Conservation (phyloP, 148 eudicot genomes). For the Vaccinium myrtillus region DNA sequence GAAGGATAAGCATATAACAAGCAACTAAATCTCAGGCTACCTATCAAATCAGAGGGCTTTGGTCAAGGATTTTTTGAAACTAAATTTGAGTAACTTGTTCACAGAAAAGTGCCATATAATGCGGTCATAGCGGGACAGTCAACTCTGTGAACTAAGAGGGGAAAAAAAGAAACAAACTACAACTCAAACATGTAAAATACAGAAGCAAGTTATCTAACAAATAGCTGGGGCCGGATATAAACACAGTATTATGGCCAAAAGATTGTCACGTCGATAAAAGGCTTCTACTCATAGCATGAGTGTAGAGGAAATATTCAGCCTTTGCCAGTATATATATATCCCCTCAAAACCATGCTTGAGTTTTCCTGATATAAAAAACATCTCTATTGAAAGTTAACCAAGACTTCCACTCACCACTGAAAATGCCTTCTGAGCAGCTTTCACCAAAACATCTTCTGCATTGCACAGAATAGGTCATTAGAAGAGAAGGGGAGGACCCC, state of each 20-base stretch:
- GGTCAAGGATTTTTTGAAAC: not conserved
- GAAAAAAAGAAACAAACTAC: too few species aligned
- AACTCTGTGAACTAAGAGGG: not conserved
- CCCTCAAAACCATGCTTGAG: not conserved
- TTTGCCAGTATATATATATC: not conserved
- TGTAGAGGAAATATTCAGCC: not conserved
- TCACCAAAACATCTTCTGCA: slow-evolving; percentile 50
- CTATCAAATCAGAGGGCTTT: not conserved
- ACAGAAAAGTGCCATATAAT: not conserved
- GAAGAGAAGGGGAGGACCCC: slow-evolving; percentile 13
- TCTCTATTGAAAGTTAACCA: not conserved
- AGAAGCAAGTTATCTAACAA: not conserved
- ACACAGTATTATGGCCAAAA: not conserved
- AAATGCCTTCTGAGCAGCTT: slow-evolving; percentile 42
- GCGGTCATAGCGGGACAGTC: not conserved
- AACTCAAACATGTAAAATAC: not conserved
- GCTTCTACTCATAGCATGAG: not conserved
- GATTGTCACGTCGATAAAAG: slow-evolving; percentile 4
- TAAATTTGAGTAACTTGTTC: not conserved
- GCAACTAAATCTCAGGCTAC: not conserved
- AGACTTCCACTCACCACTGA: slow-evolving; percentile 52
- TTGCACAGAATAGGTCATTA: not conserved
- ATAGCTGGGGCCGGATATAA: not conserved
- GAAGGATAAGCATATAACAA: not conserved
- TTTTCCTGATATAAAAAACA: not conserved